phyloP scores from a whole-genome alignment of 257 asterid genomes.

The Capsicum pubescens region DNA sequence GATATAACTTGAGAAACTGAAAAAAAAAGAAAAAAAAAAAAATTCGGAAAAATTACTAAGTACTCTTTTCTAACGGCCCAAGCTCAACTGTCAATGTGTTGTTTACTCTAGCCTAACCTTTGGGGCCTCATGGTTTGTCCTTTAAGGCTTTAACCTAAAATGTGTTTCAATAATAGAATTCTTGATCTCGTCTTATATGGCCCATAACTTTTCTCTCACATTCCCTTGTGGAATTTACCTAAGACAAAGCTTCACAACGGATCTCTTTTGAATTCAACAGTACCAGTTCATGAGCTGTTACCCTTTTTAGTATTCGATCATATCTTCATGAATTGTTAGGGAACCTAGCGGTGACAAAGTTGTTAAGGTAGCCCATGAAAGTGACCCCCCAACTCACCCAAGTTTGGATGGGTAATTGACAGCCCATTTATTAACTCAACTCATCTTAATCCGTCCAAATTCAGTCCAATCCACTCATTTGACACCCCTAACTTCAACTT shows the following conservation, averaged over 20 bases:
- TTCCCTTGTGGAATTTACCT: background rate
- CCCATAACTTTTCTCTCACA: background rate
- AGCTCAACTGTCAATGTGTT: too few relatives aligned
- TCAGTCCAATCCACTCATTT: background rate
- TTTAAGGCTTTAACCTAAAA: too few relatives aligned
- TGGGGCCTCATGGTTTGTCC: too few relatives aligned
- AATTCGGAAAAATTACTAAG: too few relatives aligned
- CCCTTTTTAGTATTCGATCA: background rate
- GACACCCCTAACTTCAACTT: background rate
- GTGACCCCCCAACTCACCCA: background rate
- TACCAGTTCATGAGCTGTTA: background rate
- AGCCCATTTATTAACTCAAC: too few relatives aligned
- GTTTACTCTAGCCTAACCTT: too few relatives aligned
- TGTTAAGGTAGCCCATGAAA: too few relatives aligned
- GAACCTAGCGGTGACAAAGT: background rate
- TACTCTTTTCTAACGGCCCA: too few relatives aligned
- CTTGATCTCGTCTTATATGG: background rate
- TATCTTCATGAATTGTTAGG: background rate
- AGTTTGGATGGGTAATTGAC: background rate
- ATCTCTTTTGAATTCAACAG: background rate
- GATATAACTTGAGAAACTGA: background rate
- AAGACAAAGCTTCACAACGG: background rate
- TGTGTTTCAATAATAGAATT: background rate
- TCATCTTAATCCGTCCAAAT: background rate
- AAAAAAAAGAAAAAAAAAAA: background rate